Evolutionary conservation across 805 yeast genomes (phyloP), one percentile per base, ranked within the genome.

Genomic region (Candida silvicultrix): DNA sequence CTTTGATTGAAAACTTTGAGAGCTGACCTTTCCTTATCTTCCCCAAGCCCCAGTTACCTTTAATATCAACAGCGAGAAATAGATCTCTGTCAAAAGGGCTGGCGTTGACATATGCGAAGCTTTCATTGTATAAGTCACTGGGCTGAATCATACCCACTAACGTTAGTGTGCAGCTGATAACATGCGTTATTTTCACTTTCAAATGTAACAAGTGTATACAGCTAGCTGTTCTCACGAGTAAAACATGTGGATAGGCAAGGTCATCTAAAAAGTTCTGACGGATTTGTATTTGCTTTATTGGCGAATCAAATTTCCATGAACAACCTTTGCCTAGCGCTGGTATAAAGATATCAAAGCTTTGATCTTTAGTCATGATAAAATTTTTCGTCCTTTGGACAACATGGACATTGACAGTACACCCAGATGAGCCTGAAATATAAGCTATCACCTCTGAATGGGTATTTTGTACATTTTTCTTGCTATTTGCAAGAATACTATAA

Each of bases 11-110:
- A 23, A 32, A 2, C 29, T 35, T 8, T 15, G 7, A 10, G 12
- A n/a, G 5, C 16, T 19, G 11, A 25, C 32, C 1, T 34, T 21
- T 12, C 18, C n/a, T 6, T 67, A 48, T 15, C 55, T 52, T 56
- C 73, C 74, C 1, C 36, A 73, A 38, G 2, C 66, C 67, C 70
- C 81, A 77, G 44, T 75, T 72, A 0, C 88, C 88, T 34, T 68
- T 66, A 1, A 67, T 53, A 55, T 82, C 88, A 8, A 80, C 58
- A 1, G 73, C 55, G 0, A 70, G 73, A 49, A 80, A 60, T 40
- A 59, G 59, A 10, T 54, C 49, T 23, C 54, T 48, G 40, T 73
- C 67, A 62, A 63, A 66, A 0, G 80, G 79, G 46, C 70, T 69
- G 44, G 73, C 71, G 2, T 68, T 52, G 11, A 71, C 62, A 58